Percentiles rank a stretch among this genome's conserved stretches.
Evolutionary conservation across 164 flowering plant species (phyloP).

Genomic region (Litsea cubeba): DNA sequence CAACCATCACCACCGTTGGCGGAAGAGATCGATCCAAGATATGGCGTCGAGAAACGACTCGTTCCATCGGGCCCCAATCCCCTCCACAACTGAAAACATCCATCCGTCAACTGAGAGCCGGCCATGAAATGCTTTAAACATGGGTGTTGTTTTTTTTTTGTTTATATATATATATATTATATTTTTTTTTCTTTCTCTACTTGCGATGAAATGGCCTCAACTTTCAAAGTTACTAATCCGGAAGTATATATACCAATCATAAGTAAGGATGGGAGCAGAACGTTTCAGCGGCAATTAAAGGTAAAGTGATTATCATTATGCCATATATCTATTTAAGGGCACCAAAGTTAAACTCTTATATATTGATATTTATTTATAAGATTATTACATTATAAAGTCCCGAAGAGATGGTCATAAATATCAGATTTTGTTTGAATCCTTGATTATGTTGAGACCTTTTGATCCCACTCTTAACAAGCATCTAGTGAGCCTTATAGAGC

Average conservation of each 20-base stretch:
- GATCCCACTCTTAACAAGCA: background rate
- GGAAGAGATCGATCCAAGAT: conserved; percentile 68
- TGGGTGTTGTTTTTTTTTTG: background rate
- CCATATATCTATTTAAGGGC: no score
- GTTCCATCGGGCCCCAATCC: conserved; percentile 92
- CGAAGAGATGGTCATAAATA: no score
- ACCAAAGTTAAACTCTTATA: no score
- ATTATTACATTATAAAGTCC: no score
- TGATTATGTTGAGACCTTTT: no score
- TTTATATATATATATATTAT: background rate
- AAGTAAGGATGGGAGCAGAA: no score
- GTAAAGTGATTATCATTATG: no score
- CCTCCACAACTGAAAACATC: conserved; percentile 56
- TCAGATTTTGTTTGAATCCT: no score
- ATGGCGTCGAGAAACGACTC: conserved; percentile 72
- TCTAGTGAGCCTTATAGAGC: background rate
- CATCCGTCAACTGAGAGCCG: background rate
- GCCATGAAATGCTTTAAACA: background rate
- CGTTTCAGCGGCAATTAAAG: no score
- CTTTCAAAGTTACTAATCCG: background rate
- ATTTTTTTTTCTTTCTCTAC: background rate
- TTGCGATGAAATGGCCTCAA: background rate
- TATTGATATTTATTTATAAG: no score
- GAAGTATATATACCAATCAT: no score
- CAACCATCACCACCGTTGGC: conserved; percentile 18